These are phyloP conservation scores for Cicer arietinum DNA, from an alignment of 306 rosid species.

Conservation along the genomic window DNA sequence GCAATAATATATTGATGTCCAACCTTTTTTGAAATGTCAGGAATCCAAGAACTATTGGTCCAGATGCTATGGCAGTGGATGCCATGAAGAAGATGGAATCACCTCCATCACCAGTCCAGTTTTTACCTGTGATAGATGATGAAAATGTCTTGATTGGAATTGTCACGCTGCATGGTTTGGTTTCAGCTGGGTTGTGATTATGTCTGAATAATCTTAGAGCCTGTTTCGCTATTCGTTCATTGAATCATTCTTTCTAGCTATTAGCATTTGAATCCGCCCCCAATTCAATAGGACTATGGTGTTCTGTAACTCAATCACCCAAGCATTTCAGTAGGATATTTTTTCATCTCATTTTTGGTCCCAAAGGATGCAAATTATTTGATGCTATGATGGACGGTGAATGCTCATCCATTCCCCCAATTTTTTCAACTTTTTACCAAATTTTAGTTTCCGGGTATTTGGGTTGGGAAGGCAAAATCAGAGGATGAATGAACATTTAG, in stretches of 20 bases:
- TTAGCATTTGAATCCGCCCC: conserved; percentile 30
- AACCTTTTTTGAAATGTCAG: conserved; percentile 46
- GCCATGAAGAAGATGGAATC: conserved; percentile 99
- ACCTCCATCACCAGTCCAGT: conserved; percentile 94
- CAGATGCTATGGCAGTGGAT: conserved; percentile 89
- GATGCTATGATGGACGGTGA: neutral
- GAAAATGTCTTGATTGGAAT: conserved; percentile 77
- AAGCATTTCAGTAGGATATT: neutral
- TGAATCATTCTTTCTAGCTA: conserved; percentile 43
- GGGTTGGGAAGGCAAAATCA: no score
- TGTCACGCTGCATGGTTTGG: conserved; percentile 95
- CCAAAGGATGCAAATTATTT: conserved; percentile 6
- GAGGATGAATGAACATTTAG: no score
- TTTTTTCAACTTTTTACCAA: no score
- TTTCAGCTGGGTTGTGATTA: conserved; percentile 84
- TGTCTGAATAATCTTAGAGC: conserved; percentile 2
- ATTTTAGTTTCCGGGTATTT: no score
- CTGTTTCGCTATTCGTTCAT: conserved; percentile 1
- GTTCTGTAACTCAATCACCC: conserved; percentile 17
- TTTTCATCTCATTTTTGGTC: neutral
- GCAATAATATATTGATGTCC: conserved; percentile 21
- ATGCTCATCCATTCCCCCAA: no score
- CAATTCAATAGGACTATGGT: conserved; percentile 29
- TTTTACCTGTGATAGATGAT: conserved; percentile 82
- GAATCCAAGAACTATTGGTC: conserved; percentile 77